These are phyloP conservation scores for Colletotrichum sublineola DNA, from an alignment of 2,329 filamentous ascomycete species.

Conservation along the genomic window DNA sequence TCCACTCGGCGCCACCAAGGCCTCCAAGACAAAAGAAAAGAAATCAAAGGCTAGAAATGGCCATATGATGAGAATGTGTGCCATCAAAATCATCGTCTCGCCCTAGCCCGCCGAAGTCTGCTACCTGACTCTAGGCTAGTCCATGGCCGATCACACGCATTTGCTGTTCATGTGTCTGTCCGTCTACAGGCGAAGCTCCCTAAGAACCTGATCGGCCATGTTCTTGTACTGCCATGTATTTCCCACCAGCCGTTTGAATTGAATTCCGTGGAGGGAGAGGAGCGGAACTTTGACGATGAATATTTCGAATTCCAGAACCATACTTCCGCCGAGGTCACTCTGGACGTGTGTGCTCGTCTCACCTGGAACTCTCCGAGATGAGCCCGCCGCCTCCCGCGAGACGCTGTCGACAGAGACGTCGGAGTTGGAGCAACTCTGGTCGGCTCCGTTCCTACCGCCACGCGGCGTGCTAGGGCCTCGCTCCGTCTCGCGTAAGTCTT, in stretches of 20 bases:
- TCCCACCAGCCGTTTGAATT: constrained; percentile 96
- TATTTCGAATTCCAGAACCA: constrained; percentile 93
- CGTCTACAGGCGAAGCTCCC: constrained; percentile 81
- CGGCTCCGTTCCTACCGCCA: constrained; percentile 63
- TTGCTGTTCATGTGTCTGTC: constrained; percentile 2
- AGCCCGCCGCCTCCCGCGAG: constrained; percentile 63
- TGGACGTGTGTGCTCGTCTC: constrained; percentile 95
- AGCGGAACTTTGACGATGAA: constrained; percentile 97
- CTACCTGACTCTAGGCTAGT: background rate
- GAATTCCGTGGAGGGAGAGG: constrained; percentile 92
- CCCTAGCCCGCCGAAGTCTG: background rate
- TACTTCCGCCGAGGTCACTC: constrained; percentile 85
- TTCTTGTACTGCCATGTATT: constrained; percentile 99
- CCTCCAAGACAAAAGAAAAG: constrained; percentile 9
- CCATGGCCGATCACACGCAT: background rate
- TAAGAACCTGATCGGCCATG: constrained; percentile 95
- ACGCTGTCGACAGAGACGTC: constrained; percentile 86
- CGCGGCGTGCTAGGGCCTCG: constrained; percentile 55
- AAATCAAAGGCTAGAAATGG: constrained; percentile 8
- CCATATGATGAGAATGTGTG: constrained; percentile 10
- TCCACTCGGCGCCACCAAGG: background rate
- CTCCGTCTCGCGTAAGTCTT: constrained; percentile 76
- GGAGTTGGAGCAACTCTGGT: constrained; percentile 87
- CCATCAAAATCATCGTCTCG: background rate
- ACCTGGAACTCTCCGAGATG: constrained; percentile 74